phyloP scores from a whole-genome alignment of 2,329 filamentous ascomycete species.

The Leptographium flavum region DNA sequence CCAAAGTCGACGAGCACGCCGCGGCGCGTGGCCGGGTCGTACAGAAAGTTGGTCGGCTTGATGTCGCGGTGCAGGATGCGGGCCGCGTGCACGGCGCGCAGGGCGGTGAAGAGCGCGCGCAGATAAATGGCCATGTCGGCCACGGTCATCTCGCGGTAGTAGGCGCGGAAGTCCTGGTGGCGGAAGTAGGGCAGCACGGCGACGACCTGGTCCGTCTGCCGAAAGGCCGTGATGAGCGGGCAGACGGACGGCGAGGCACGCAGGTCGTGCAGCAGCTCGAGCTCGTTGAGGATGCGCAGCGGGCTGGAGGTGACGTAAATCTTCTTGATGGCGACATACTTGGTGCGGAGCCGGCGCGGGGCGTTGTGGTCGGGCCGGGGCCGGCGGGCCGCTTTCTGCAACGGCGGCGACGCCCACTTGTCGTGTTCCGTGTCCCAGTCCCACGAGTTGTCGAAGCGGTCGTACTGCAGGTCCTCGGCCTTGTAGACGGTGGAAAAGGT shows the following conservation, averaged over 20 bases:
- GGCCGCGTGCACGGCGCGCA: constrained; percentile 69
- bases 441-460: constrained; percentile 75
- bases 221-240: constrained; percentile 93
- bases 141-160: constrained; percentile 82
- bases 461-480: constrained; percentile 81
- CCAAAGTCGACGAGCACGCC: constrained; percentile 98
- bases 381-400: constrained; percentile 33
- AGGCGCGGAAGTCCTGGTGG: constrained; percentile 86
- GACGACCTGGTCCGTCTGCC: constrained; percentile 84
- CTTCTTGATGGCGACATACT: constrained; percentile 95
- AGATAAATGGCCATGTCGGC: constrained; percentile 84
- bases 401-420: constrained; percentile 55
- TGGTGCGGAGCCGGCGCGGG: constrained; percentile 30
- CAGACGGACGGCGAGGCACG: constrained; percentile 74
- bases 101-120: constrained; percentile 70
- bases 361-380: neutral
- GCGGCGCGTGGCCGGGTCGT: constrained; percentile 64
- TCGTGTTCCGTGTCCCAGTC: constrained; percentile 55
- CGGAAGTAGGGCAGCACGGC: constrained; percentile 92
- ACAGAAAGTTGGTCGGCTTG: constrained; percentile 95
- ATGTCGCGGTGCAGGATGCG: constrained; percentile 89
- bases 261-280: constrained; percentile 83
- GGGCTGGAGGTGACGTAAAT: constrained; percentile 98
- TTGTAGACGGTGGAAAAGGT: constrained; percentile 99
- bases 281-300: constrained; percentile 84